These are phyloP conservation scores for Aureobasidium mangrovei DNA, from an alignment of 2,329 filamentous ascomycete genomes.

Conservation along the genomic window DNA sequence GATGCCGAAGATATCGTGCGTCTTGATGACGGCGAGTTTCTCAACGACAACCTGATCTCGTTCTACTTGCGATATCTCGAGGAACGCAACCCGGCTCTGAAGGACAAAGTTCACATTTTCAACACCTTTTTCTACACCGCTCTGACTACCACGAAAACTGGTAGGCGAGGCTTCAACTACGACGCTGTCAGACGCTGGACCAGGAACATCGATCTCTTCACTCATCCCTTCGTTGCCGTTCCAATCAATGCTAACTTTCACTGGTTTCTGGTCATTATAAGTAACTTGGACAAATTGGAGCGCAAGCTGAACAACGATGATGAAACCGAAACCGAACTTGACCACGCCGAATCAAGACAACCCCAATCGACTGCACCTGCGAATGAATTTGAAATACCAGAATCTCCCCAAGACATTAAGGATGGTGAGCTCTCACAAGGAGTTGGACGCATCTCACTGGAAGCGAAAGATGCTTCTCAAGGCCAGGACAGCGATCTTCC, in stretches of 20 bases:
- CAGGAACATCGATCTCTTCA: slow-evolving; percentile 71
- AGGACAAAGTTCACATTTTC: slow-evolving; percentile 68
- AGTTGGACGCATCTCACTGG: slow-evolving; percentile 6
- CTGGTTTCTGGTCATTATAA: slow-evolving; percentile 95
- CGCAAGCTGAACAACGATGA: neutral
- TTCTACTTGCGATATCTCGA: slow-evolving; percentile 62
- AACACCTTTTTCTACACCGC: slow-evolving; percentile 87
- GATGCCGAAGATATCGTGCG: slow-evolving; percentile 64
- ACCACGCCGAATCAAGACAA: neutral
- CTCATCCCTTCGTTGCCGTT: slow-evolving; percentile 80
- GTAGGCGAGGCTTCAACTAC: slow-evolving; percentile 62
- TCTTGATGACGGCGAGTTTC: slow-evolving; percentile 72
- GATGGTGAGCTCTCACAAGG: neutral
- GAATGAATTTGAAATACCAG: slow-evolving; percentile 3
- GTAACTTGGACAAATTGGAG: slow-evolving; percentile 57
- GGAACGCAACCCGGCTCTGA: slow-evolving; percentile 28
- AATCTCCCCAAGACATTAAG: neutral
- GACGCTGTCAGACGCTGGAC: slow-evolving; percentile 83
- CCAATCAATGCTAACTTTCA: slow-evolving; percentile 80
- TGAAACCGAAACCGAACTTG: neutral
- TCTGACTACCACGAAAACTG: slow-evolving; percentile 51
- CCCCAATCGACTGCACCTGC: neutral
- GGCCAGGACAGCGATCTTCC: neutral
- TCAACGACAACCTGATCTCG: slow-evolving; percentile 87
- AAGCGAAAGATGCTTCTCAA: neutral